Evolutionary conservation across 495 filamentous ascomycete species (phyloP).

Genomic region (Aspergillus diversus): DNA sequence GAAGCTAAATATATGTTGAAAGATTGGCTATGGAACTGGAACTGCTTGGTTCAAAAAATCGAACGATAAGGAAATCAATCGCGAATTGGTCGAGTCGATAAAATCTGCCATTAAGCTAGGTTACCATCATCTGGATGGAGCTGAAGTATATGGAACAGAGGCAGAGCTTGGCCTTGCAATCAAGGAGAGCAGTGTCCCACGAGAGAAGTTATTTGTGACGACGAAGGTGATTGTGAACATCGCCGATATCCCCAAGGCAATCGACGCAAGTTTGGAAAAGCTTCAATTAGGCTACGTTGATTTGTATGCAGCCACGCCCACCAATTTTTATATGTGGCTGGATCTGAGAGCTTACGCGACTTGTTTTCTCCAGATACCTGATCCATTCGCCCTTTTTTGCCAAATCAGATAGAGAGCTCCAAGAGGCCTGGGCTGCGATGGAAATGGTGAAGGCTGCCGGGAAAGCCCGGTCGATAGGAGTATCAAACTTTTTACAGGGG

Average conservation of each 20-base stretch:
- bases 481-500: slow-evolving; percentile 74
- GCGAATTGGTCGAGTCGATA: slow-evolving; percentile 57
- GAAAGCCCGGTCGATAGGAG: slow-evolving; percentile 76
- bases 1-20: slow-evolving; percentile 30
- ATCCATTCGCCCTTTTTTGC: slow-evolving; percentile 79
- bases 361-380: slow-evolving; percentile 59
- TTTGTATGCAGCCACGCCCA: slow-evolving; percentile 46
- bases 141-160: slow-evolving; percentile 85
- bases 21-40: slow-evolving; percentile 73
- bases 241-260: slow-evolving; percentile 63
- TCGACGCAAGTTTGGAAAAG: slow-evolving; percentile 72
- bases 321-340: neutral
- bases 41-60: slow-evolving; percentile 62
- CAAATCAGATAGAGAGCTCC: slow-evolving; percentile 62
- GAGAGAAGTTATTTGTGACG: slow-evolving; percentile 73
- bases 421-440: slow-evolving; percentile 75
- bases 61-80: slow-evolving; percentile 38
- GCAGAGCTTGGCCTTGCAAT: slow-evolving; percentile 75
- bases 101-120: slow-evolving; percentile 71
- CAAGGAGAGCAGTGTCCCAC: slow-evolving; percentile 63
- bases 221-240: slow-evolving; percentile 70
- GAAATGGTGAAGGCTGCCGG: slow-evolving; percentile 71
- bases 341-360: neutral
- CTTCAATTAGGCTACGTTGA: slow-evolving; percentile 82
- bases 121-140: slow-evolving; percentile 78